Percentiles rank a stretch among this genome's conserved stretches.
phyloP scores from a whole-genome alignment of 768 basidiomycete genomes.

The Brasilioporus rufonigricans region DNA sequence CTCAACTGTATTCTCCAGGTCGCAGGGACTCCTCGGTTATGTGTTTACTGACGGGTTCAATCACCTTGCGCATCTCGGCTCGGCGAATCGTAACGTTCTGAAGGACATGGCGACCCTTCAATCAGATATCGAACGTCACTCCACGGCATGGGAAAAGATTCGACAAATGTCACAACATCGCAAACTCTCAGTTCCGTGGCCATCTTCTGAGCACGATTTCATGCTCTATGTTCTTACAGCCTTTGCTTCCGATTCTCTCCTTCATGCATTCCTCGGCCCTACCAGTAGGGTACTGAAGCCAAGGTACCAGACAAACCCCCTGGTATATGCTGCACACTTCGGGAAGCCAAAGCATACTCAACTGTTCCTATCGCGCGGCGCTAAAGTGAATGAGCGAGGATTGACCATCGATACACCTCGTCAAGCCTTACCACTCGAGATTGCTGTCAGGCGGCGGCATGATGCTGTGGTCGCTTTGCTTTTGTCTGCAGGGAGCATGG shows the following conservation, averaged over 20 bases:
- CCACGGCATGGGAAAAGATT: constrained; percentile 1
- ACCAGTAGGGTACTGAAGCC: neutral
- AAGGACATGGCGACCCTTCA: constrained; percentile 2
- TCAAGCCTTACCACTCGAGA: constrained; percentile 1
- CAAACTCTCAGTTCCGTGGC: neutral
- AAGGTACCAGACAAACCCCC: no score
- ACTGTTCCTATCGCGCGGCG: neutral
- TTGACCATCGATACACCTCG: neutral
- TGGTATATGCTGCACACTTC: no score
- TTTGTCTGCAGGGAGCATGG: neutral
- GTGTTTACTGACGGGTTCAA: constrained; percentile 1
- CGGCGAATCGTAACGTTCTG: neutral
- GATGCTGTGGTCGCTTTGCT: constrained; percentile 1
- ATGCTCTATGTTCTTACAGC: constrained; percentile 6
- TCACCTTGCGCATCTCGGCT: constrained; percentile 6
- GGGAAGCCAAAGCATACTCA: no score
- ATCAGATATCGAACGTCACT: neutral
- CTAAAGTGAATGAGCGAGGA: constrained; percentile 4
- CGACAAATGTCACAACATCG: neutral
- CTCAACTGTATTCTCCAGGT: neutral
- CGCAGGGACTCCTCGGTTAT: constrained; percentile 6
- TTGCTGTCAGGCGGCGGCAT: constrained; percentile 5
- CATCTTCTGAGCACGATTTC: constrained; percentile 2
- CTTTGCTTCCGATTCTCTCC: constrained; percentile 1
- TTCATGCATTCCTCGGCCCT: neutral